Conservation (phyloP, 352 stramenopile genomes). For the Globisporangium viniferum region DNA sequence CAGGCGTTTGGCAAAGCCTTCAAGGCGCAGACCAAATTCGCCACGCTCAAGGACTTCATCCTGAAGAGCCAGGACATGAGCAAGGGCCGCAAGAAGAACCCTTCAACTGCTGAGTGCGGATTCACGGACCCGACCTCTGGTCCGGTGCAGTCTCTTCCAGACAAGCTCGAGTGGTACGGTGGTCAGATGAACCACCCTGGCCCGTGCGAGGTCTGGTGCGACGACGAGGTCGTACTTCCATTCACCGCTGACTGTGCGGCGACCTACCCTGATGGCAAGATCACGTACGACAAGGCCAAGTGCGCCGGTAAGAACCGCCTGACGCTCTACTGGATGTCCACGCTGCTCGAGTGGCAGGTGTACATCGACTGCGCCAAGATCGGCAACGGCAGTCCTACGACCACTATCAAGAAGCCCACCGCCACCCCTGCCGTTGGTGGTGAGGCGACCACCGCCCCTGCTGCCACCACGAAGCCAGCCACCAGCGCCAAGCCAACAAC, state of each 20-base stretch:
- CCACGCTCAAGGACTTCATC: conserved; percentile 4
- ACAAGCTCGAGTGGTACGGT: background rate
- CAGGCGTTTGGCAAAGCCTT: background rate
- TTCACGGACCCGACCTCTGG: background rate
- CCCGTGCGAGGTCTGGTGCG: conserved; percentile 2
- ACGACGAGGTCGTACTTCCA: conserved; percentile 2
- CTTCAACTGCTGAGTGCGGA: background rate
- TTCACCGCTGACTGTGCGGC: background rate
- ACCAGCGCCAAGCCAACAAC: background rate
- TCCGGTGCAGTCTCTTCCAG: background rate
- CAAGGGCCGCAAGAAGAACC: background rate
- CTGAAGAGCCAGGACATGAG: conserved; percentile 4
- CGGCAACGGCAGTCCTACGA: background rate
- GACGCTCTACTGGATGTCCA: conserved; percentile 35
- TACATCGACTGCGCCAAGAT: conserved; percentile 17
- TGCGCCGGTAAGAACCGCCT: conserved; percentile 29
- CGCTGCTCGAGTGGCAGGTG: conserved; percentile 18
- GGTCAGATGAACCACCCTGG: background rate
- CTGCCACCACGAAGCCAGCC: background rate
- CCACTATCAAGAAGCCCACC: background rate
- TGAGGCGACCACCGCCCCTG: background rate
- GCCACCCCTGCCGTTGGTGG: background rate
- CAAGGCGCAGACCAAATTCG: background rate
- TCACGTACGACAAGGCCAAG: conserved; percentile 22
- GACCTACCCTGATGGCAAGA: background rate